Evolutionary conservation across 257 asterid species (phyloP), one percentile per base, ranked within the genome.

Genomic region (Agastache rugosa): DNA sequence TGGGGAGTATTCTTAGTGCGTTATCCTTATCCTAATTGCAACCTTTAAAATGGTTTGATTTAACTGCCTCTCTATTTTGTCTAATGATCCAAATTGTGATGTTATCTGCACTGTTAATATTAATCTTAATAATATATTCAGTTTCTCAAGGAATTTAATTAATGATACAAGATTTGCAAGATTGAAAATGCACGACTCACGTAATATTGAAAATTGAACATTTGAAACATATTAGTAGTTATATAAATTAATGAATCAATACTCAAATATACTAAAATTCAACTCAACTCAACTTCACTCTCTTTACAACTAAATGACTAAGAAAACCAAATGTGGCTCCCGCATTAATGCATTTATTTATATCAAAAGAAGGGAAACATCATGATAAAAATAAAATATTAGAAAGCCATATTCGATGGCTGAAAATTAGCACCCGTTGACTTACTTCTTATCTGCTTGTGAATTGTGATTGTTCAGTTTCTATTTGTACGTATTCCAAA

Each of bases 321-420:
- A 51, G 25, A 17, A 51, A 51, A 50, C 4, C 56, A 50, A 50
- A 50, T 11, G 23, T 50, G 23, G 23, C 16, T 54, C 61, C 63
- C 63, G 23, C 63, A 55, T 4, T 22, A 55, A 55, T 0, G 11
- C 27, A 55, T 10, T 55, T n/a, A n/a, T n/a, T 39, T 12, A 25
- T 22, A 55, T 55, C 2, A 23, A 55, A 55, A 55, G 34, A 23
- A 55, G 8, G 35, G 3, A 55, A 55, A 22, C 61, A 23, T 56
- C 17, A 56, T 22, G 27, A 34, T 16, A 39, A 39, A 39, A 39
- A 37, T 12, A 14, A 6, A 31, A 15, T 31, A 62, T 10, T 19
- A 14, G 45, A 25, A 54, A 22, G 42, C 66, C 75, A 70, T 47
- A 22, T 70, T 70, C 35, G 56, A 47, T 70, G 75, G 75, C 53